Conservation (phyloP, 805 yeast genomes). For the Saturnispora hagleri region DNA sequence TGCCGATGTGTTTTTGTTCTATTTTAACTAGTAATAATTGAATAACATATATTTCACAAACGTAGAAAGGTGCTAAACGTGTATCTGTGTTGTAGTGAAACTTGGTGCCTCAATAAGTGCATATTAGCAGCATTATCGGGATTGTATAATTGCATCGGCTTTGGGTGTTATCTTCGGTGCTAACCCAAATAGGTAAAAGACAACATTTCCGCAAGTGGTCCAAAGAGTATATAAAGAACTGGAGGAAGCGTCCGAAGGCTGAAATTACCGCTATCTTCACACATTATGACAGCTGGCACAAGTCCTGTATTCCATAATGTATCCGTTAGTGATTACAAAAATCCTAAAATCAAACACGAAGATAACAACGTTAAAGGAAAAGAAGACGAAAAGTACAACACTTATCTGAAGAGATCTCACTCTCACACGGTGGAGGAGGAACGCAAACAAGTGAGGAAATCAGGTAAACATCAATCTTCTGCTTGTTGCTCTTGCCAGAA, state of each 20-base stretch:
- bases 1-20: neutral
- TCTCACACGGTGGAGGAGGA: neutral
- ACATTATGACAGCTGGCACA: neutral
- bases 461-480: slow-evolving; percentile 29
- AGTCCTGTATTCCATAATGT: neutral
- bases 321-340: neutral
- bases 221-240: neutral
- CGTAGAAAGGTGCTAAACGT: neutral
- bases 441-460: neutral
- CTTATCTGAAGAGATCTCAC: neutral
- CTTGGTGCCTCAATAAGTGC: neutral
- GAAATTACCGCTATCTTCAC: neutral
- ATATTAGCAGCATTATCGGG: neutral
- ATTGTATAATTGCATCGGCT: neutral
- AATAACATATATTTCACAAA: no score
- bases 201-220: neutral
- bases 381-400: neutral
- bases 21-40: neutral
- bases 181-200: neutral
- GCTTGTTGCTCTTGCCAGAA: slow-evolving; percentile 44
- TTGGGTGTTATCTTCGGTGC: neutral
- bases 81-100: no score
- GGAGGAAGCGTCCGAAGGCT: neutral
- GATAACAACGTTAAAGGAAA: neutral
- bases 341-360: neutral